Percentiles rank a stretch among this genome's conserved stretches.
Evolutionary conservation across 2,329 filamentous ascomycete species (phyloP).

Genomic region (Colletotrichum truncatum): DNA sequence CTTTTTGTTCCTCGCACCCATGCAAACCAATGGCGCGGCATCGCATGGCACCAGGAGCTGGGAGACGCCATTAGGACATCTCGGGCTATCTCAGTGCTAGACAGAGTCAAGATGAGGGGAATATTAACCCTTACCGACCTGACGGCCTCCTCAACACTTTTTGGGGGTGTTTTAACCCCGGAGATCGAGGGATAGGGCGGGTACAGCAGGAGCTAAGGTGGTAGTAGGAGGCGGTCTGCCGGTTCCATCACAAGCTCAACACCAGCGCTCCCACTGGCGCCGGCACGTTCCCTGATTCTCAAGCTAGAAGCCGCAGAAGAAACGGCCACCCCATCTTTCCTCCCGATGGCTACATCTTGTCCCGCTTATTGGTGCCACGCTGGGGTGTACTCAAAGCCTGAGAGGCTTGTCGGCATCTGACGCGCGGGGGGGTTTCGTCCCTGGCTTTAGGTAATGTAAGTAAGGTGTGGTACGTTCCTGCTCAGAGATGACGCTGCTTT

Average conservation of each 20-base stretch:
- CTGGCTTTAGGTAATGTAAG: not conserved
- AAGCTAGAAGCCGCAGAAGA: constrained; percentile 8
- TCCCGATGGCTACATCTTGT: not conserved
- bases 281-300: not conserved
- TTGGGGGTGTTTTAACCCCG: not conserved
- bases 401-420: constrained; percentile 4
- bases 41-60: not conserved
- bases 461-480: not conserved
- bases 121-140: not conserved
- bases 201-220: too few species aligned
- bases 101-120: not conserved
- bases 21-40: constrained; percentile 1
- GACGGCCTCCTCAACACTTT: not conserved
- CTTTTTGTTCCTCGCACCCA: not conserved
- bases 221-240: not conserved
- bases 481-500: not conserved
- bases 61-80: not conserved
- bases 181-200: not conserved
- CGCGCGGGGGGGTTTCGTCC: not conserved
- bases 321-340: not conserved
- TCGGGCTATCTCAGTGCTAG: not conserved
- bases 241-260: not conserved
- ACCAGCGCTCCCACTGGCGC: not conserved
- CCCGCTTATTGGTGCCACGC: not conserved
- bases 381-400: not conserved